A percentile compares a stretch with the other conserved stretches of the same genome.
phyloP scores from a whole-genome alignment of 2,329 filamentous ascomycete species.

The Blastomyces emzantsi region DNA sequence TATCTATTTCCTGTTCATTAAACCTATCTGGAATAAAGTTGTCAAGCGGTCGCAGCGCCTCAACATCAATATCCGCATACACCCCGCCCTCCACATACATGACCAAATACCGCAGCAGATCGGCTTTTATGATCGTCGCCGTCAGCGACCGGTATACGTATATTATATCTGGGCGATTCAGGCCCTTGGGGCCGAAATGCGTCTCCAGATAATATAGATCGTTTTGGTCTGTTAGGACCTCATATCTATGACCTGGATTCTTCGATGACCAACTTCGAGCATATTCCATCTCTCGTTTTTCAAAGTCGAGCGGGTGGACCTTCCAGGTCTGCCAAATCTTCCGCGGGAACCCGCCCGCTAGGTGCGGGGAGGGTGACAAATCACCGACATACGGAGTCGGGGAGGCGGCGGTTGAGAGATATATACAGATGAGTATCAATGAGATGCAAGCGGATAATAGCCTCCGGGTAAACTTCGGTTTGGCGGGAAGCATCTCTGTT shows the following conservation, averaged over 20 bases:
- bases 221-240: slow-evolving; percentile 61
- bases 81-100: slow-evolving; percentile 58
- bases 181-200: slow-evolving; percentile 55
- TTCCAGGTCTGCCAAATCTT: slow-evolving; percentile 78
- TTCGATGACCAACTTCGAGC: slow-evolving; percentile 58
- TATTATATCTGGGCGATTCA: slow-evolving; percentile 59
- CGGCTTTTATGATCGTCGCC: slow-evolving; percentile 58
- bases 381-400: slow-evolving; percentile 22
- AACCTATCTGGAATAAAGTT: slow-evolving; percentile 57
- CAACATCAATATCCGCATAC: slow-evolving; percentile 53
- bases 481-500: background rate
- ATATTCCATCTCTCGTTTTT: slow-evolving; percentile 51
- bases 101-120: slow-evolving; percentile 56
- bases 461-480: slow-evolving; percentile 3
- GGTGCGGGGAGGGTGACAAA: slow-evolving; percentile 15
- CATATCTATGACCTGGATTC: slow-evolving; percentile 59
- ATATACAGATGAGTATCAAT: slow-evolving; percentile 38
- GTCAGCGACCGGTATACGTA: slow-evolving; percentile 51
- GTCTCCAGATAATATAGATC: slow-evolving; percentile 59
- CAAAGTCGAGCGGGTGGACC: slow-evolving; percentile 56
- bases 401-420: slow-evolving; percentile 40
- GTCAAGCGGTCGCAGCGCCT: slow-evolving; percentile 45
- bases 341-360: slow-evolving; percentile 44
- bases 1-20: slow-evolving; percentile 55
- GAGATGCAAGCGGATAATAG: slow-evolving; percentile 32